phyloP scores from a whole-genome alignment of 2,329 filamentous ascomycete species.

The Nigrograna mackinnonii region DNA sequence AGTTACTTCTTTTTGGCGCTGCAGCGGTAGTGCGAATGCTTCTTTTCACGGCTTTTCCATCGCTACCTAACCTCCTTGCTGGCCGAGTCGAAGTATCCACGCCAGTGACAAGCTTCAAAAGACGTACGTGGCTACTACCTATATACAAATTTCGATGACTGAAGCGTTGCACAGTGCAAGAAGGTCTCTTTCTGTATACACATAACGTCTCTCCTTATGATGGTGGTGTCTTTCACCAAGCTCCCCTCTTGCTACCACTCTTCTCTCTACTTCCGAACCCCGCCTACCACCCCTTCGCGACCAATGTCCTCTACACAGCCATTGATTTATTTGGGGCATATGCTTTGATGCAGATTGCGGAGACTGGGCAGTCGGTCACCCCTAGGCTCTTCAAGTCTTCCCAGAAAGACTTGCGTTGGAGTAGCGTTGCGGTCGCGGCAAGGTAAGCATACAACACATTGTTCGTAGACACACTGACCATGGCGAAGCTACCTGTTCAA shows the following conservation, averaged over 20 bases:
- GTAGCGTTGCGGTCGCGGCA: slow-evolving; percentile 74
- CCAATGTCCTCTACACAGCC: slow-evolving; percentile 76
- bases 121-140: slow-evolving; percentile 70
- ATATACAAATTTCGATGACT: background rate
- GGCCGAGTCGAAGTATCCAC: slow-evolving; percentile 96
- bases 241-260: slow-evolving; percentile 85
- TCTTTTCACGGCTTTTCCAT: slow-evolving; percentile 80
- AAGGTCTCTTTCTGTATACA: slow-evolving; percentile 93
- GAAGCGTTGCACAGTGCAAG: slow-evolving; percentile 69
- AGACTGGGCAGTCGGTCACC: slow-evolving; percentile 76
- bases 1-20: slow-evolving; percentile 70
- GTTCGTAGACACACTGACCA: too few species aligned
- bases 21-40: slow-evolving; percentile 79
- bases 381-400: slow-evolving; percentile 79
- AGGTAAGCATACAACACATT: too few species aligned
- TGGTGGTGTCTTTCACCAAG: slow-evolving; percentile 80
- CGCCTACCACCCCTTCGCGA: slow-evolving; percentile 69
- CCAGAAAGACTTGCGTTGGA: slow-evolving; percentile 74
- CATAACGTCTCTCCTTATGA: slow-evolving; percentile 97
- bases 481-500: slow-evolving; percentile 85
- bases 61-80: slow-evolving; percentile 81
- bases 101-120: slow-evolving; percentile 96
- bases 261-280: slow-evolving; percentile 85
- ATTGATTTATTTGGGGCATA: slow-evolving; percentile 83
- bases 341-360: slow-evolving; percentile 77